phyloP scores from a whole-genome alignment of 179 eudicot species.

The Sideroxylon spinosum region DNA sequence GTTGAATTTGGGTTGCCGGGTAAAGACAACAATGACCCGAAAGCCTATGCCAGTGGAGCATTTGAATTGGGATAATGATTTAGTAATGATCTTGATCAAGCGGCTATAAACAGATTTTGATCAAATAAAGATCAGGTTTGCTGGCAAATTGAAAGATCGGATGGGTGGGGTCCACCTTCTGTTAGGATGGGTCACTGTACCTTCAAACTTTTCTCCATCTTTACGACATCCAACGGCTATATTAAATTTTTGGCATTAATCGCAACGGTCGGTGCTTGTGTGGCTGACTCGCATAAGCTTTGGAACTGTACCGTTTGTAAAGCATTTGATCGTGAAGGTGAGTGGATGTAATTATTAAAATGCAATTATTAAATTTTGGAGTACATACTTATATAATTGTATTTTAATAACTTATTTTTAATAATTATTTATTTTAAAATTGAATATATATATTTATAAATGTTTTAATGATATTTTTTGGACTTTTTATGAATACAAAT shows the following conservation, averaged over 20 bases:
- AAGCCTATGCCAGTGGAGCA: neutral
- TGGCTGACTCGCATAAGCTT: neutral
- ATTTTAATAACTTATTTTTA: too few relatives aligned
- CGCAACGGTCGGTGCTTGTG: slow-evolving; percentile 5
- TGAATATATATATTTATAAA: too few relatives aligned
- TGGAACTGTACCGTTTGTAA: too few relatives aligned
- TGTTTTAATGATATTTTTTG: too few relatives aligned
- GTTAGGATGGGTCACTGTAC: neutral
- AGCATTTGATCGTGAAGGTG: too few relatives aligned
- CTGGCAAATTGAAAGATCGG: neutral
- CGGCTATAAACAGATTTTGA: neutral
- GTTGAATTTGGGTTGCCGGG: too few relatives aligned
- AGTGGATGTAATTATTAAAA: too few relatives aligned
- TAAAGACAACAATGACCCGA: too few relatives aligned
- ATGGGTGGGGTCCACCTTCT: neutral
- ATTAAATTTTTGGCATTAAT: slow-evolving; percentile 6
- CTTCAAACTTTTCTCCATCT: neutral
- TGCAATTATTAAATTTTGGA: too few relatives aligned
- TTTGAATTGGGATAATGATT: neutral
- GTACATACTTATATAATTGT: too few relatives aligned
- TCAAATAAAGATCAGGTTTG: neutral
- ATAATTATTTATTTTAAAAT: too few relatives aligned
- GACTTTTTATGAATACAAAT: too few relatives aligned
- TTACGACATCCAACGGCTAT: slow-evolving; percentile 11
- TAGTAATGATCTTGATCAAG: neutral